Base-by-base conservation (phyloP, 2,329 filamentous ascomycete genomes). In the Lachnellula hyalina region DNA sequence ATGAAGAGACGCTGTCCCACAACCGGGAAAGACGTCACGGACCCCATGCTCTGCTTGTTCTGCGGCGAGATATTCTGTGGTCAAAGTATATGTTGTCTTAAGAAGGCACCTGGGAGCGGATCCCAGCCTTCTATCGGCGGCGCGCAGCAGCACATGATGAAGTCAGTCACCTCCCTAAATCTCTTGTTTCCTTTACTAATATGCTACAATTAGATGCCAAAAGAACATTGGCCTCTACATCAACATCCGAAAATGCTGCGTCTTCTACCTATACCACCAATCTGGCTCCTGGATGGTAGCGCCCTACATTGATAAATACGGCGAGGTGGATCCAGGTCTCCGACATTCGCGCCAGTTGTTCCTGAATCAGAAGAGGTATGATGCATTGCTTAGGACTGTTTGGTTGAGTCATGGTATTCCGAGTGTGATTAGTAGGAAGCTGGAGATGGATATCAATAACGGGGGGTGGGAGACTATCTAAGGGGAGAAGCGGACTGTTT, bases 31-130 rank as follows among this genome's bases (percentile, higher is more conserved):
- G 93, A 96, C 63, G 75, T 99, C 49, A 87, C 86, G 2, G 95
- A 99, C 70, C 91, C 94, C 0, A 89, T 88, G 61, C 83, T 99
- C 38, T 99, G 94, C 68, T 80, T 99, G 40, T 90, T 96, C 74
- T 99, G 94, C 68, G 93, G 94, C 35, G 91, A 92, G n/a, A 90
- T 99, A 41, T 93, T 96, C 72, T 99, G 94, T 73, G 90, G 88
- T 9, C 94, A 99, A 75, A 90, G 88, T 46, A 87, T 92, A 47
- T 99, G 94, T 74, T 99, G 94, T 70, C 83, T 89, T 67, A 85
- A 84, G 64, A 77, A 83, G 56, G 62, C 71, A 64, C 41, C 69
- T 45, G 66, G 73, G 45, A 59, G 58, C 25, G 75, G 74, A 51
- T 65, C 69, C 6, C 61, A 70, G 51, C 75, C 70, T 51, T 73